Evolutionary conservation across 257 asterid genomes (phyloP), one percentile per base, ranked within the genome.

Genomic region (Salvia miltiorrhiza): DNA sequence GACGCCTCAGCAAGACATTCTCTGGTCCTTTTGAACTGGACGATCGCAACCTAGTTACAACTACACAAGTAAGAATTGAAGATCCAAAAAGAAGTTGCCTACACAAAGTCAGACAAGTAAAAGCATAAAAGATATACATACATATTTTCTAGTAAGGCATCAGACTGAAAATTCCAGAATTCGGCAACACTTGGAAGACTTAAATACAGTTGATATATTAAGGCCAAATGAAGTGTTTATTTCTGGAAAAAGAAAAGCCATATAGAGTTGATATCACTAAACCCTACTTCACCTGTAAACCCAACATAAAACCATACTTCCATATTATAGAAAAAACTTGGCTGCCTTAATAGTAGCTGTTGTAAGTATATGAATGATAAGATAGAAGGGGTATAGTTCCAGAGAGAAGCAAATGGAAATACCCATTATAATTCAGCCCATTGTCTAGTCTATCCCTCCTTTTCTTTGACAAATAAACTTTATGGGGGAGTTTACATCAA

Each of bases 1-100:
- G 97, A 65, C 93, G 90, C 75, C 90, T 86, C 83, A 88, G 85
- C 82, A 87, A 83, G 59, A 87, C 78, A 73, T 83, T 90, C 71
- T 90, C 98, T 12, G 84, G 83, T 55, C 84, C 86, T 74, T 83
- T 88, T 39, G 80, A 63, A 44, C 76, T 70, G 67, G 77, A 58
- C 5, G 81, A 20, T 57, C 62, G 73, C 69, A 62, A 70, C 80
- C 96, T 87, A 61, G 44, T 56, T 53, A 65, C 65, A 56, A 30
- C 48, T 69, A 63, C 16, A 65, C 4, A 7, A 24, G 35, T 33
- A 52, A 74, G 75, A 74, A 59, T 19, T 21, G 35, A 33, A 14
- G 23, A 62, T 11, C 28, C 28, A 14, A 32, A 48, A 32, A 33
- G 49, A 13, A 26, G 60, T 9, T 10, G 48, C 30, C 2, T 7